A percentile compares a stretch with the other conserved stretches of the same genome.
Conservation (phyloP, 129 eudicot species). For the Logfia minima region DNA sequence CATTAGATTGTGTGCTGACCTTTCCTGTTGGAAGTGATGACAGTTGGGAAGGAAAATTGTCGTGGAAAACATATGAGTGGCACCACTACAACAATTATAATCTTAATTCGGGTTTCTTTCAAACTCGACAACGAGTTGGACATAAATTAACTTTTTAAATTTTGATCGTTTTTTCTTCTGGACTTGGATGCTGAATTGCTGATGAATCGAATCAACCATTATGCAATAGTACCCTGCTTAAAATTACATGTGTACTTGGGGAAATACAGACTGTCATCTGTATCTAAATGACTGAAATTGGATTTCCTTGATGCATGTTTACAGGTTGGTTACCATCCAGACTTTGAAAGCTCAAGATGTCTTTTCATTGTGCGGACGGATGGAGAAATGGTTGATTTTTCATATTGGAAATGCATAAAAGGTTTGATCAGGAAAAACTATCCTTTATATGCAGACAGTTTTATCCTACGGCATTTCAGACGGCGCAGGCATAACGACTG, state of each 20-base stretch:
- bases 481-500: conserved; percentile 57
- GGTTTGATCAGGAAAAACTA: conserved; percentile 84
- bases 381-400: conserved; percentile 79
- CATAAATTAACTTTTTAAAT: neutral
- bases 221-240: neutral
- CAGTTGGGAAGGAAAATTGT: neutral
- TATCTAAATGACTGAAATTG: neutral
- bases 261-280: neutral
- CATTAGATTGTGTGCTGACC: neutral
- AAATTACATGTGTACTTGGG: neutral
- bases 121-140: too few species aligned
- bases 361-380: conserved; percentile 81
- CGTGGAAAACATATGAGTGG: neutral
- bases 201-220: too few species aligned
- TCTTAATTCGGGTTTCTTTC: too few species aligned
- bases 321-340: conserved; percentile 93
- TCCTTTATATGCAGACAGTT: conserved; percentile 91
- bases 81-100: neutral
- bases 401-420: conserved; percentile 98
- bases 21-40: conserved; percentile 6
- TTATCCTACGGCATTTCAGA: conserved; percentile 85
- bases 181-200: too few species aligned
- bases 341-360: conserved; percentile 80
- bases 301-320: conserved; percentile 8
- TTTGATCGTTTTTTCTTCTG: neutral